phyloP scores from a whole-genome alignment of 305 asterid species.

The Fraxinus latifolia region DNA sequence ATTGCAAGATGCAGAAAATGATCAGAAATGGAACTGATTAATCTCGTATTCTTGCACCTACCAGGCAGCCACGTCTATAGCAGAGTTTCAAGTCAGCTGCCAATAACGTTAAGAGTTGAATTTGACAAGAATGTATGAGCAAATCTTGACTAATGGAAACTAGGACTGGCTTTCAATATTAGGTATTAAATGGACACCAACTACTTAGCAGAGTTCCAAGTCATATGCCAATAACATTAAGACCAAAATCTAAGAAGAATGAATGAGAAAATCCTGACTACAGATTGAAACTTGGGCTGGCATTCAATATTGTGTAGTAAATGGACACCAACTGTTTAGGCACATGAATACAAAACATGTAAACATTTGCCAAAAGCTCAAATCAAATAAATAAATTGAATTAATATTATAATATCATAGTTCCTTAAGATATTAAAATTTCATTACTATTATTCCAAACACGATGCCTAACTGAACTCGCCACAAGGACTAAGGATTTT shows the following conservation, averaged over 20 bases:
- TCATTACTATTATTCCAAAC: background rate
- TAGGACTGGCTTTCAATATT: background rate
- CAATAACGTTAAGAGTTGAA: background rate
- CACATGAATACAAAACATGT: background rate
- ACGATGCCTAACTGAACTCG: background rate
- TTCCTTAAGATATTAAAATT: background rate
- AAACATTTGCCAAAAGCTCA: background rate
- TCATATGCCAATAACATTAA: background rate
- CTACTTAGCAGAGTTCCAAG: background rate
- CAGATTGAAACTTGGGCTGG: background rate
- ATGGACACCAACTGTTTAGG: background rate
- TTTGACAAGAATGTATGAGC: background rate
- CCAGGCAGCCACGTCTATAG: background rate
- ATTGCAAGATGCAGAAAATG: background rate
- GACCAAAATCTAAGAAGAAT: too few species aligned
- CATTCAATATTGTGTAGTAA: background rate
- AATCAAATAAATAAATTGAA: background rate
- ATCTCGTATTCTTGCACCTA: background rate
- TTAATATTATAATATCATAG: background rate
- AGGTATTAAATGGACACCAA: background rate
- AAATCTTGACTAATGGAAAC: background rate
- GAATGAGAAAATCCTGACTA: too few species aligned
- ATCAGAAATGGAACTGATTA: background rate
- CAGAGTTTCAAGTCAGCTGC: background rate
- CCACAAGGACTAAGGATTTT: slow-evolving; percentile 8